These are phyloP conservation scores for Copromyces sp. DNA, from an alignment of 495 filamentous ascomycete genomes.

Conservation along the genomic window DNA sequence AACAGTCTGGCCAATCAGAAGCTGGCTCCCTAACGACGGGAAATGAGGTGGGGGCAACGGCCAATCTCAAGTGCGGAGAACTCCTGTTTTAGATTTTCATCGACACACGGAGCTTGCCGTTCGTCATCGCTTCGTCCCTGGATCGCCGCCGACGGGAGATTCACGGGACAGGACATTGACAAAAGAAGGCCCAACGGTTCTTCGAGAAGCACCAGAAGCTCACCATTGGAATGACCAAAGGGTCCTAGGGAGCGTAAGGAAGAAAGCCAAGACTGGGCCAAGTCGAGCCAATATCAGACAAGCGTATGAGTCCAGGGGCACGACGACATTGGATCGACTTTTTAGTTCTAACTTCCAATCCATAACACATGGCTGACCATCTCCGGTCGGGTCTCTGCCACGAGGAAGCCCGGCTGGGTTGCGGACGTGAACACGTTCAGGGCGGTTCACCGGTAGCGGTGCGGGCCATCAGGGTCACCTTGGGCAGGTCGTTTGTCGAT, in stretches of 20 bases:
- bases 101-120: neutral
- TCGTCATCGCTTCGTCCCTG: neutral
- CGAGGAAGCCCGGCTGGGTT: neutral
- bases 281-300: neutral
- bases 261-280: neutral
- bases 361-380: neutral
- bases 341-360: neutral
- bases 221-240: neutral
- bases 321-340: neutral
- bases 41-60: neutral
- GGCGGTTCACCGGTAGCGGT: neutral
- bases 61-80: neutral
- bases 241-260: neutral
- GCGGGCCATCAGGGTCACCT: neutral
- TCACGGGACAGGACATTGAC: neutral
- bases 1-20: neutral
- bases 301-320: neutral
- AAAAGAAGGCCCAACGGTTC: neutral
- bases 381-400: neutral
- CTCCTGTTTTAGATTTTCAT: neutral
- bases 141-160: neutral
- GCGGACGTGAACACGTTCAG: neutral
- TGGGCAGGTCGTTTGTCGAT: neutral
- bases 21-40: neutral
- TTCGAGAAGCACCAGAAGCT: neutral